Evolutionary conservation across 495 filamentous ascomycete species (phyloP).

Genomic region (Hypoxylon subgilvum): DNA sequence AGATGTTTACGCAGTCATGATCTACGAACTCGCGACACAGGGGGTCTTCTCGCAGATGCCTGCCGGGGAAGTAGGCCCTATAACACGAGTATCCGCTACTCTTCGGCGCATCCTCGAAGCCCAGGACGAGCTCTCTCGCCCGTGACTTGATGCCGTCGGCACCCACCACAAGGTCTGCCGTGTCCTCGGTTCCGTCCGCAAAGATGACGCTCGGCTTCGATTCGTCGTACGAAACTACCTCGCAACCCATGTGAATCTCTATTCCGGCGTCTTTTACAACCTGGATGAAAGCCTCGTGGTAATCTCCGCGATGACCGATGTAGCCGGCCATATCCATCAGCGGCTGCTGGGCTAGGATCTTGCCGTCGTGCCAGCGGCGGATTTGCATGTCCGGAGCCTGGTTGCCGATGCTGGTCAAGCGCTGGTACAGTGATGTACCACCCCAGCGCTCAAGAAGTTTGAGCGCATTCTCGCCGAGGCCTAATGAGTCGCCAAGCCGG

Average conservation of each 20-base stretch:
- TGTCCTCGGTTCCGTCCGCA: slow-evolving; percentile 43
- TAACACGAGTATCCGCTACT: slow-evolving; percentile 58
- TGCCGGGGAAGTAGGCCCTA: slow-evolving; percentile 54
- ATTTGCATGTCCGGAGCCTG: slow-evolving; percentile 62
- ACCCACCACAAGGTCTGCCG: slow-evolving; percentile 42
- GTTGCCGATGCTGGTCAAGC: slow-evolving; percentile 57
- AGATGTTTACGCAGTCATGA: slow-evolving; percentile 59
- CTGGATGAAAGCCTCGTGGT: slow-evolving; percentile 58
- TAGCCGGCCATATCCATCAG: slow-evolving; percentile 65
- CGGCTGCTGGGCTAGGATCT: slow-evolving; percentile 58
- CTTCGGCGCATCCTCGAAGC: slow-evolving; percentile 54
- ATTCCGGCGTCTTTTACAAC: slow-evolving; percentile 56
- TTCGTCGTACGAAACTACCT: slow-evolving; percentile 56
- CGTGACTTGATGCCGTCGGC: slow-evolving; percentile 56
- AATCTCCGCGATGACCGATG: slow-evolving; percentile 60
- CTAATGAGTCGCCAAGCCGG: slow-evolving; percentile 58
- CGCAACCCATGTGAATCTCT: slow-evolving; percentile 54
- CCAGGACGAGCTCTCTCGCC: slow-evolving; percentile 53
- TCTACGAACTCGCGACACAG: slow-evolving; percentile 52
- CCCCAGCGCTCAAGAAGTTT: slow-evolving; percentile 58
- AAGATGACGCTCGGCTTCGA: slow-evolving; percentile 48
- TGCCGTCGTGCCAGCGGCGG: slow-evolving; percentile 56
- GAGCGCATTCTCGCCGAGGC: slow-evolving; percentile 59
- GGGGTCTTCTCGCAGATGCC: slow-evolving; percentile 50
- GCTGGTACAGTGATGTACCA: slow-evolving; percentile 47